Conservation (phyloP, 2,329 filamentous ascomycete genomes). For the Alternaria postmessia region DNA sequence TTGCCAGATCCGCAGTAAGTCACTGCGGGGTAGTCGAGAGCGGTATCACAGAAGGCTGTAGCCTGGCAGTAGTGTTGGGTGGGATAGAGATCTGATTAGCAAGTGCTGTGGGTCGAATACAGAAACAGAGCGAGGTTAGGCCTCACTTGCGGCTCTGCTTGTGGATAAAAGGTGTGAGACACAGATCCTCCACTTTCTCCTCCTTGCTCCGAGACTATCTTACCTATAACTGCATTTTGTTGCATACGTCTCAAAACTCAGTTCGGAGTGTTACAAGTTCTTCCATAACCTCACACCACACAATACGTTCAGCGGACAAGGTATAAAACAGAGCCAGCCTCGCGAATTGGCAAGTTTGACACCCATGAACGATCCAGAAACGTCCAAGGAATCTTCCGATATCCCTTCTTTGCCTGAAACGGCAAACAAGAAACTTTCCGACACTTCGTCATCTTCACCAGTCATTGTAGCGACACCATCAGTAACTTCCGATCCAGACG, state of each 20-base stretch:
- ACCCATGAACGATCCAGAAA: conserved; percentile 33
- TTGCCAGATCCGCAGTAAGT: conserved; percentile 4
- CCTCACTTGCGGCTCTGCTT: conserved; percentile 17
- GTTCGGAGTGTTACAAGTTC: not conserved
- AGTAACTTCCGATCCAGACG: conserved; percentile 31
- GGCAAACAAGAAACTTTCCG: conserved; percentile 24
- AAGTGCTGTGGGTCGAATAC: not conserved
- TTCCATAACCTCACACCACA: not conserved
- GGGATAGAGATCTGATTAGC: conserved; percentile 4
- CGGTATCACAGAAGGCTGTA: conserved; percentile 7
- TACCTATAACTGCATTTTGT: not conserved
- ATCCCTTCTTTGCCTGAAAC: conserved; percentile 16
- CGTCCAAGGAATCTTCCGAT: conserved; percentile 13
- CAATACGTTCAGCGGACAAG: not conserved
- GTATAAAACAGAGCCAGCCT: conserved; percentile 2
- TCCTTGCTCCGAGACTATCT: not conserved
- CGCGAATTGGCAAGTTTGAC: not conserved
- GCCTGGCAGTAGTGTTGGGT: conserved; percentile 13
- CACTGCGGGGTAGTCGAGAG: conserved; percentile 17
- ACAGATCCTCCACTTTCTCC: conserved; percentile 2
- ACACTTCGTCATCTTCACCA: conserved; percentile 34
- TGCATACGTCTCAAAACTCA: not conserved
- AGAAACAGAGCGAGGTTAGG: conserved; percentile 3
- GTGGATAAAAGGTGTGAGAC: conserved; percentile 22
- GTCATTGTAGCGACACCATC: conserved; percentile 36